These are phyloP conservation scores for Vinca minor DNA, from an alignment of 257 asterid genomes.

Conservation along the genomic window DNA sequence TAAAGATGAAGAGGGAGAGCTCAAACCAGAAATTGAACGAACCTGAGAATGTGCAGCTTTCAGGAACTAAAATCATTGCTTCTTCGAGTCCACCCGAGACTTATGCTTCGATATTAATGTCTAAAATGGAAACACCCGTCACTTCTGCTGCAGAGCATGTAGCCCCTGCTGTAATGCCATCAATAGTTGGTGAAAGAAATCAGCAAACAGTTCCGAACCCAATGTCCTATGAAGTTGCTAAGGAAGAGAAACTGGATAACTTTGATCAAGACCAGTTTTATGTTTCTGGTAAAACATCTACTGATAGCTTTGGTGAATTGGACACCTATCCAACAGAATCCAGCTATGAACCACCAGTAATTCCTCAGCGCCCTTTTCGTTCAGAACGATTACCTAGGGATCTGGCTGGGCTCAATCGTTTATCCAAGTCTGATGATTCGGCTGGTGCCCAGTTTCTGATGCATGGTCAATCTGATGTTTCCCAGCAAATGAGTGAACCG, in stretches of 20 bases:
- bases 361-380: slow-evolving; percentile 54
- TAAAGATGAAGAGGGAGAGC: slow-evolving; percentile 41
- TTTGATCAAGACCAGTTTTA: slow-evolving; percentile 26
- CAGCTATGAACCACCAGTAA: slow-evolving; percentile 38
- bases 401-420: slow-evolving; percentile 54
- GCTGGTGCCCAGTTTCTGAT: slow-evolving; percentile 46
- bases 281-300: slow-evolving; percentile 27
- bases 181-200: slow-evolving; percentile 27
- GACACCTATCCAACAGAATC: slow-evolving; percentile 31
- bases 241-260: slow-evolving; percentile 34
- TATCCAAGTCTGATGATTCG: slow-evolving; percentile 74
- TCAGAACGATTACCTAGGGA: slow-evolving; percentile 75
- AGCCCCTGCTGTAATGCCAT: slow-evolving; percentile 28
- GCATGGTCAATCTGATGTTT: slow-evolving; percentile 46
- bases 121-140: slow-evolving; percentile 36
- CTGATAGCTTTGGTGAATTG: slow-evolving; percentile 33
- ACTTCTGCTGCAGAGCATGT: slow-evolving; percentile 24
- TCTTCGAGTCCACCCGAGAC: slow-evolving; percentile 29
- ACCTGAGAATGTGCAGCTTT: slow-evolving; percentile 27
- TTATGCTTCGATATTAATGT: slow-evolving; percentile 21
- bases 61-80: slow-evolving; percentile 34
- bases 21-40: slow-evolving; percentile 39
- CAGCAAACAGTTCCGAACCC: slow-evolving; percentile 30
- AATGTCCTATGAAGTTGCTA: slow-evolving; percentile 27
- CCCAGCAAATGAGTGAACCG: slow-evolving; percentile 47